Base-by-base conservation (phyloP, 2,329 filamentous ascomycete genomes). In the Aspergillus hortae region DNA sequence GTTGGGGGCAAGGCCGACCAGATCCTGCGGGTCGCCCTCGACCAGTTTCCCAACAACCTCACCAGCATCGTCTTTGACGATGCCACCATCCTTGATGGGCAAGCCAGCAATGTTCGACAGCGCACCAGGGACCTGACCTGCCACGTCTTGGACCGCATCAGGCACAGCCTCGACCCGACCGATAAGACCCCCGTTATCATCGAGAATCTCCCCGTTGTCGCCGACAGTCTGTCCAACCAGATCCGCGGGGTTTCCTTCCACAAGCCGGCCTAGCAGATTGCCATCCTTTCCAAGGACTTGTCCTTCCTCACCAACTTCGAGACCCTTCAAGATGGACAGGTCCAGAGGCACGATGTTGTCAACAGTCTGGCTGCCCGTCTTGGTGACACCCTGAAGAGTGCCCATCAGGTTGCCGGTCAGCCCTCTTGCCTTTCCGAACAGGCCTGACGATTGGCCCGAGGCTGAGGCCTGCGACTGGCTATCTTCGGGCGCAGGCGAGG, bases 111-210 rank as follows among this genome's bases (percentile, higher is more conserved):
- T 12, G 11, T 42, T 42, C 40, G 40, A 42, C 15, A 42, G 14
- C 35, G 35, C 35, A 7, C 71, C 73, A 4, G 74, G 56, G 23
- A 63, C 58, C 35, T 74, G 66, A 27, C 71, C 73, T 45, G 69
- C 64, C 19, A 68, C 59, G 40, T 82, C 76, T 58, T 77, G 70
- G 57, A 84, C 75, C 30, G 75, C 67, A 32, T 81, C 82, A 23
- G 81, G 80, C 2, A 38, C 14, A 4, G 35, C 35, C 35, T 67
- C 68, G 2, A 68, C 71, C 11, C 72, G 66, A 15, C 73, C 73
- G 47, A 76, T 69, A 36, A 66, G 46, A 32, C 68, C 64, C 3
- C 67, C 67, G 3, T 67, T 63, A 14, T 68, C 63, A 32, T 68
- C 66, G 25, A 69, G 15, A 4, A 68, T 66, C 36, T 68, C 64